Evolutionary conservation across 768 basidiomycete genomes (phyloP).

Genomic region (Chalciporus chontae): DNA sequence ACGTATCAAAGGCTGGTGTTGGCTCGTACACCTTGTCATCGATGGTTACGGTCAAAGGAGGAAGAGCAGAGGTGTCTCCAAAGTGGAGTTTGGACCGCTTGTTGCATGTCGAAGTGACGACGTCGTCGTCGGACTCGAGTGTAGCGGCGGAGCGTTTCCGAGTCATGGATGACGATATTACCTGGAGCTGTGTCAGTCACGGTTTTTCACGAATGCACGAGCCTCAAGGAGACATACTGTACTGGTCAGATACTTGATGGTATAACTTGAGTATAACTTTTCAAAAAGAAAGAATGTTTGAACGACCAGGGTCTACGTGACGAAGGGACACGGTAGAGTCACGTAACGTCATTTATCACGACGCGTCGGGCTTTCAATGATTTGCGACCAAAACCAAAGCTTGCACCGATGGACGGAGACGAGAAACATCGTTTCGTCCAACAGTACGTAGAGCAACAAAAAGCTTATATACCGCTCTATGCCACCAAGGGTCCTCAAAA

Average conservation of each 20-base stretch:
- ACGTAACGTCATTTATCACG: not conserved
- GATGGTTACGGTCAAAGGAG: slow-evolving; percentile 32
- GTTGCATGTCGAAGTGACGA: slow-evolving; percentile 6
- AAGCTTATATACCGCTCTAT: slow-evolving; percentile 40
- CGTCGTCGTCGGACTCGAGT: slow-evolving; percentile 5
- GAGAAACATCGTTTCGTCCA: slow-evolving; percentile 42
- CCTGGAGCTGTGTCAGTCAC: not conserved
- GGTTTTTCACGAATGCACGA: no score
- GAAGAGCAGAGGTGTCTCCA: slow-evolving; percentile 4
- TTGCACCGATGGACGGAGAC: slow-evolving; percentile 21
- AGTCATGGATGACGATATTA: slow-evolving; percentile 1
- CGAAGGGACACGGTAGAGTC: not conserved
- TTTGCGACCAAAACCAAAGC: not conserved
- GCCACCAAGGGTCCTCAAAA: slow-evolving; percentile 36
- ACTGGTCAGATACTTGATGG: no score
- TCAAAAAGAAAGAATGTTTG: no score
- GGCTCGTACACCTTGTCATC: slow-evolving; percentile 38
- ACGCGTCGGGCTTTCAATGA: slow-evolving; percentile 2
- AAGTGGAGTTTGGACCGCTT: slow-evolving; percentile 28
- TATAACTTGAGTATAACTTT: no score
- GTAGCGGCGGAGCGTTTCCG: slow-evolving; percentile 20
- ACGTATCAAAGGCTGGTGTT: slow-evolving; percentile 56
- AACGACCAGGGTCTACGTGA: no score
- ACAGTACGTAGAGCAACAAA: slow-evolving; percentile 50
- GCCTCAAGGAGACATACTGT: no score